Evolutionary conservation across 2,329 filamentous ascomycete species (phyloP).

Genomic region (Colletotrichum viniferum): DNA sequence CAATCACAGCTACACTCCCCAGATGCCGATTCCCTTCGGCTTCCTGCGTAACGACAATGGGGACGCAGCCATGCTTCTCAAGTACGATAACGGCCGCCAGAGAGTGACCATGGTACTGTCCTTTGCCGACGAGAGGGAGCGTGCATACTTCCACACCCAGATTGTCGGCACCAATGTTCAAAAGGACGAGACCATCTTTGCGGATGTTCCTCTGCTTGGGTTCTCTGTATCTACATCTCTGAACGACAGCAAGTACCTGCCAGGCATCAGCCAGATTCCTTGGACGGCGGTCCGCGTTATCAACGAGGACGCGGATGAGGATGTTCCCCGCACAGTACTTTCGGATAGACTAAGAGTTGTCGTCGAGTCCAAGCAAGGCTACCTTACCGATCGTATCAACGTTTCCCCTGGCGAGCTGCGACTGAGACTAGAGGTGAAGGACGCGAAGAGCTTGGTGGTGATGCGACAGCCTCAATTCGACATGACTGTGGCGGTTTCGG

Average conservation of each 20-base stretch:
- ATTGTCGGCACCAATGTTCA: slow-evolving; percentile 75
- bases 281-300: slow-evolving; percentile 76
- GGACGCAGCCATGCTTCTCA: slow-evolving; percentile 71
- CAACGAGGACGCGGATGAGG: slow-evolving; percentile 70
- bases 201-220: slow-evolving; percentile 69
- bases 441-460: slow-evolving; percentile 66
- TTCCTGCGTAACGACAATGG: slow-evolving; percentile 76
- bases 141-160: slow-evolving; percentile 72
- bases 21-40: slow-evolving; percentile 76
- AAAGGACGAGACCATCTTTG: slow-evolving; percentile 71
- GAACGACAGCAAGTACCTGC: slow-evolving; percentile 52
- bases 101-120: slow-evolving; percentile 78
- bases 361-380: slow-evolving; percentile 76
- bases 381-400: slow-evolving; percentile 83
- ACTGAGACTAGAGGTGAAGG: slow-evolving; percentile 66
- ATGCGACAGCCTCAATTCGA: slow-evolving; percentile 78
- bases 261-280: slow-evolving; percentile 53
- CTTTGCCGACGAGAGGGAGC: slow-evolving; percentile 75
- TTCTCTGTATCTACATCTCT: slow-evolving; percentile 65
- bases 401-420: slow-evolving; percentile 76
- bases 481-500: slow-evolving; percentile 75
- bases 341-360: slow-evolving; percentile 79
- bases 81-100: slow-evolving; percentile 68
- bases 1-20: slow-evolving; percentile 70
- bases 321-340: slow-evolving; percentile 72